Evolutionary conservation across 768 basidiomycete genomes (phyloP), one percentile per base, ranked within the genome.

Genomic region (Xerocomellus dryophilus): DNA sequence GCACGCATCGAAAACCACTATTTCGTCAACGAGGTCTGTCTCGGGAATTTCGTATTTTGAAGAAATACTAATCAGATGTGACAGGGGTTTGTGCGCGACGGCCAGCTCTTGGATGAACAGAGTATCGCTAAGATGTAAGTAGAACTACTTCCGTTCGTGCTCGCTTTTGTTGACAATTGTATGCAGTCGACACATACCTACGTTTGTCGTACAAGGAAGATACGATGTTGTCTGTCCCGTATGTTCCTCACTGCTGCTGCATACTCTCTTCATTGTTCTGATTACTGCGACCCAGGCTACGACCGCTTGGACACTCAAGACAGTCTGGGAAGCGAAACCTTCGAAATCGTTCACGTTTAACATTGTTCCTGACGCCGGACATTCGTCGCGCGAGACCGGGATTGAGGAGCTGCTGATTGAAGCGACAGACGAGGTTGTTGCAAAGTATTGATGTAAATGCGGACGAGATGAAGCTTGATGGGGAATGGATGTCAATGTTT

Each of bases 181-280:
- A n/a, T 47, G 11, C 51, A 94, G 92, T 59, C 90, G 93, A 14
- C 85, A 93, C 72, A 93, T 97, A 60, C 93, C 93, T 18, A 83
- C 83, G 9, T 75, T 87, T 47, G 80, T 90, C 38, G 80, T 93
- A 5, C 92, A 94, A 75, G 91, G 92, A 36, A 78, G 93, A 71
- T 95, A 95, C 63, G 93, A 95, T 61, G 82, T 90, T 14, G 81
- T 97, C 43, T 97, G 93, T 66, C 90, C 93, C 10, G 86, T 92
- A 71, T 35, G 81, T 58, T 56, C 35, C 18, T 14, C 27, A 59
- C 40, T 44, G 2, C 27, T 58, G 34, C 50, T 21, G 21, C n/a
- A 20, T n/a, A 4, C 43, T 40, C 25, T 46, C 4, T 20, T 36
- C 36, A 20, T 43, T 23, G 31, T 23, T n/a, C 39, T 56, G 51